Base-by-base conservation (phyloP, 1,284 basidiomycete species). In the Puccinia coronata region DNA sequence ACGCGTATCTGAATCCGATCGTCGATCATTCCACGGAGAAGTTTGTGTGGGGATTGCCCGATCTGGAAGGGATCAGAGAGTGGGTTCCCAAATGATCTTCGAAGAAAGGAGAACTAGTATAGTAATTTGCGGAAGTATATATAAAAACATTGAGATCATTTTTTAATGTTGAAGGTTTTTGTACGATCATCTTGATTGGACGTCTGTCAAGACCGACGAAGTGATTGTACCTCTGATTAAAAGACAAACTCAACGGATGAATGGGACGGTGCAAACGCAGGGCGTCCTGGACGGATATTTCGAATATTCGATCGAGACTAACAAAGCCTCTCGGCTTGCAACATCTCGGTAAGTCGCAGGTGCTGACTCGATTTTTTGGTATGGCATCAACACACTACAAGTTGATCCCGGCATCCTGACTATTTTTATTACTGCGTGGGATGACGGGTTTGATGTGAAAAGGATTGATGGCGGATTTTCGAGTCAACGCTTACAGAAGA, bases 31-130 rank as follows among this genome's bases (percentile, higher is more conserved):
- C 94, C 2, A 92, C 95, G 77, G 96, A 99, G 84, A 92, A 93
- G 0, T 99, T 99, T 86, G 93, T 94, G 84, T 99, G 97, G 97
- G 96, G 95, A 12, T 88, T 96, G 82, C 95, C 96, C 8, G 96
- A 98, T 85, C 90, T 99, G 0, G 95, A 98, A 84, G 94, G 92
- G 0, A 89, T 98, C 73, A 90, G 95, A 83, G 53, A 72, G 78
- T 80, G 18, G 49, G 67, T 61, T 9, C n/a, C 43, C 20, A n/a
- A n/a, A n/a, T n/a, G n/a, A n/a, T 47, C 43, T 18, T 18, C 43
- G 12, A 11, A 11, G 20, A 39, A 20, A 63, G 39, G 31, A 39
- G 39, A 63, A 41, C 9, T 8, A 25, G 83, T 83, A 70, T 85
- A 85, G n/a, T n/a, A n/a, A n/a, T n/a, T n/a, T n/a, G n/a, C n/a